phyloP scores from a whole-genome alignment of 2,329 filamentous ascomycete species.

The Talaromyces sp. region DNA sequence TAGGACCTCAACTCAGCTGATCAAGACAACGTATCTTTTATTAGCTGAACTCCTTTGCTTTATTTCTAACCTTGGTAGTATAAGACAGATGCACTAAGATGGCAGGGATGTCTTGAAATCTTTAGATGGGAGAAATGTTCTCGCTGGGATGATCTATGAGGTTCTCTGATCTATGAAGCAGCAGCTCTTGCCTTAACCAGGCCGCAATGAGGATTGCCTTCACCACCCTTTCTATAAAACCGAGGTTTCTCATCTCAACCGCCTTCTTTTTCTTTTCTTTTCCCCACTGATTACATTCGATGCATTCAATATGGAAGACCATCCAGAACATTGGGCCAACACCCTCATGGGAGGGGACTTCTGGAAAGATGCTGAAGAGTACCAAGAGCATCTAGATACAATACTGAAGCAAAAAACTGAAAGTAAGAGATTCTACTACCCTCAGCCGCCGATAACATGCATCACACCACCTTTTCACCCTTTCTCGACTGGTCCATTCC shows the following conservation, averaged over 20 bases:
- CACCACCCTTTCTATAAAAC: neutral
- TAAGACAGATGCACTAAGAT: neutral
- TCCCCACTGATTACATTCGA: neutral
- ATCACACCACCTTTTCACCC: too few species aligned
- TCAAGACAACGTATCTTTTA: neutral
- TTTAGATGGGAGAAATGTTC: neutral
- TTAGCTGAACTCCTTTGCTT: neutral
- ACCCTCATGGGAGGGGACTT: constrained; percentile 32
- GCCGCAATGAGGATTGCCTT: neutral
- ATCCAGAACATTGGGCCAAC: constrained; percentile 26
- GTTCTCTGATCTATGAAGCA: neutral
- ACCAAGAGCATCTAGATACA: constrained; percentile 21
- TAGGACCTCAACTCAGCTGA: constrained; percentile 6
- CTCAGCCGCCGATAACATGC: neutral
- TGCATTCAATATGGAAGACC: constrained; percentile 17
- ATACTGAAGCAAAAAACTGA: neutral
- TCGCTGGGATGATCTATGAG: neutral
- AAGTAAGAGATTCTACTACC: neutral
- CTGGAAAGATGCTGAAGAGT: constrained; percentile 28
- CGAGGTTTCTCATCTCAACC: neutral
- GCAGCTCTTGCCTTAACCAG: neutral
- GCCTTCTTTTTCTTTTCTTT: neutral
- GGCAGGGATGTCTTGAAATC: neutral
- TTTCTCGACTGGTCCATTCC: too few species aligned
- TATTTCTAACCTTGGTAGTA: neutral